Evolutionary conservation across 2,329 filamentous ascomycete species (phyloP), one percentile per base, ranked within the genome.

Genomic region (Claviceps lovelessii): DNA sequence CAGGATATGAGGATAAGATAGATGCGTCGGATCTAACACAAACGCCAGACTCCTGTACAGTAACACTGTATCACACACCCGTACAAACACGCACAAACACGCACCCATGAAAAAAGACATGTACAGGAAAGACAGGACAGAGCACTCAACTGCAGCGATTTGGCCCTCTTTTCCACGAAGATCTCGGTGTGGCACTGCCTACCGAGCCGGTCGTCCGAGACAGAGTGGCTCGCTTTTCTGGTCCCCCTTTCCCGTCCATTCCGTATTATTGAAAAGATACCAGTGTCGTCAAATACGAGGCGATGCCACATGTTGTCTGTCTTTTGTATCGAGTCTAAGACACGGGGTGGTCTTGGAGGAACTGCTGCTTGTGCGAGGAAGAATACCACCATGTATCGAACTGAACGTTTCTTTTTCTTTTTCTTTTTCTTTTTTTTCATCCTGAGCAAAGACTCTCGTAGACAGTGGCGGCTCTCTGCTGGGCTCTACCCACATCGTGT

Each of bases 61-160:
- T 35, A 41, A 41, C 46, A 53, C n/a, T 49, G 54, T 53, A 50
- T 37, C 48, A 47, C n/a, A n/a, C n/a, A n/a, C n/a, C n/a, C n/a
- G n/a, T n/a, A n/a, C 31, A 53, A 3, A 23, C 47, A 37, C 19
- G 37, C 17, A 37, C 11, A 49, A 8, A 49, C 15, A 33, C 13
- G 19, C 45, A 37, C 6, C 49, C 23, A 47, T 11, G 13, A 47
- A 23, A 15, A 37, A 37, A 50, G 13, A 50, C 4, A 41, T 6
- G 31, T 33, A 6, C 5, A 15, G 28, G 2, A 19, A 42, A 44
- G 7, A 39, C 23, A 15, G 48, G 10, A 33, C 23, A 28, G 23
- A 42, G 10, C 13, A 33, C 42, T 44, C 35, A 31, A 33, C 19
- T 9, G 35, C 5, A 15, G 5, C 6, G 19, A 13, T 9, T 47